Percentiles rank a stretch among this genome's conserved stretches.
Conservation (phyloP, 2,329 filamentous ascomycete genomes). For the Colletotrichum liriopes region DNA sequence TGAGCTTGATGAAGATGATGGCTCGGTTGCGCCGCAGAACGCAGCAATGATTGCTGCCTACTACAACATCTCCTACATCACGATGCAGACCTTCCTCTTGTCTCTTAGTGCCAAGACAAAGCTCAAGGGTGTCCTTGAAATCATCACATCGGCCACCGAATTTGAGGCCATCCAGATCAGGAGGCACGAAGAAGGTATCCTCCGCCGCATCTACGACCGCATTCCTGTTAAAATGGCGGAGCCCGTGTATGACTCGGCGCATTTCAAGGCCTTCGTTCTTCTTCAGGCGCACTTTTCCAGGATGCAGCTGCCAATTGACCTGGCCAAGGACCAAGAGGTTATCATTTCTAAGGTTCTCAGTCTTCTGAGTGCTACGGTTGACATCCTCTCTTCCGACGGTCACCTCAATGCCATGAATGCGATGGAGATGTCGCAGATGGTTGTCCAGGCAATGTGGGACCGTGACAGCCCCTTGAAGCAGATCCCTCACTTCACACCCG, state of each 20-base stretch:
- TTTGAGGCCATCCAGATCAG: constrained; percentile 96
- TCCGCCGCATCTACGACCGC: constrained; percentile 94
- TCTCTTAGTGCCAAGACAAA: constrained; percentile 92
- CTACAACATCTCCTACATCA: constrained; percentile 99
- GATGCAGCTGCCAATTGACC: constrained; percentile 95
- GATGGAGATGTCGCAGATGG: constrained; percentile 99
- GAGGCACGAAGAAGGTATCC: constrained; percentile 88
- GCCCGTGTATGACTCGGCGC: constrained; percentile 89
- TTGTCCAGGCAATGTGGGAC: constrained; percentile 99
- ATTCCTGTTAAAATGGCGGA: constrained; percentile 96
- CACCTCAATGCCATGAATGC: constrained; percentile 98
- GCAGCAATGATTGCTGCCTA: constrained; percentile 98
- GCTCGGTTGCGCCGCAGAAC: constrained; percentile 89
- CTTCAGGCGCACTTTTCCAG: constrained; percentile 97
- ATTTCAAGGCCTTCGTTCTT: constrained; percentile 98
- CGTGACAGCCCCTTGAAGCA: constrained; percentile 97
- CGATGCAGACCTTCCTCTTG: constrained; percentile 98
- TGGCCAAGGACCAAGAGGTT: constrained; percentile 95
- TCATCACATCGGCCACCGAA: constrained; percentile 95
- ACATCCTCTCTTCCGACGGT: constrained; percentile 95
- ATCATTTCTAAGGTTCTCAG: constrained; percentile 89
- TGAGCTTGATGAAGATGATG: constrained; percentile 94
- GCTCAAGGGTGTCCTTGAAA: constrained; percentile 96
- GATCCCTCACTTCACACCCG: constrained; percentile 92
- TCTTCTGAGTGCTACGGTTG: constrained; percentile 91